Evolutionary conservation across 768 basidiomycete species (phyloP), one percentile per base, ranked within the genome.

Genomic region (Pisolithus tinctorius): DNA sequence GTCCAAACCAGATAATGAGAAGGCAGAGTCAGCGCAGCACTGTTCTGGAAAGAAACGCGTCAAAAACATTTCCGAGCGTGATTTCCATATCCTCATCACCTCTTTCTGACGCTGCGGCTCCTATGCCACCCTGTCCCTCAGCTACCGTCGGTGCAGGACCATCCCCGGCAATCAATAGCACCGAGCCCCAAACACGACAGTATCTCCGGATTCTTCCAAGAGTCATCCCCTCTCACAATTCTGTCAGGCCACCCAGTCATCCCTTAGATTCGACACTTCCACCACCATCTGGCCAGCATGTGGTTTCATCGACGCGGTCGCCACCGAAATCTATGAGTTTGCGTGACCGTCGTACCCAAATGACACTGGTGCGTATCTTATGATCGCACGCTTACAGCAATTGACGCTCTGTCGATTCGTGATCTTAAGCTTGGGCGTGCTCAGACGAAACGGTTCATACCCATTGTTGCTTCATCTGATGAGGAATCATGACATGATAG

Each of bases 271-370:
- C 43, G 14, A 11, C 13, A 7, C 27, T 30, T 13, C 39, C 34
- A 20, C n/a, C 37, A 11, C 29, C 5, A 16, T 23, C 6, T 4
- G 25, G 20, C 20, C 43, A 16, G 31, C 31, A 9, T 16, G 37
- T 26, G 42, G 29, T 6, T 7, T 4, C 31, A 2, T 9, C 42
- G 4, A 47, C 51, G 13, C 37, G 51, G 30, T 41, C 66, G 1
- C 53, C 62, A 16, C 58, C 51, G 16, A 60, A 54, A 37, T 52
- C 65, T 16, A 67, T 67, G 64, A 67, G 65, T 45, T 43, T 67
- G 27, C 65, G 66, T 13, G 65, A 64, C 40, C 62, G 65, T 3
- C 62, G 62, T 6, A 67, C 66, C 1, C 65, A 68, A 23, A 66
- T 67, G 40, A 58, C 55, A 16, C 45, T 39, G 49, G 65, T 66